phyloP scores from a whole-genome alignment of 768 basidiomycete species.

The Suillus clintonianus region DNA sequence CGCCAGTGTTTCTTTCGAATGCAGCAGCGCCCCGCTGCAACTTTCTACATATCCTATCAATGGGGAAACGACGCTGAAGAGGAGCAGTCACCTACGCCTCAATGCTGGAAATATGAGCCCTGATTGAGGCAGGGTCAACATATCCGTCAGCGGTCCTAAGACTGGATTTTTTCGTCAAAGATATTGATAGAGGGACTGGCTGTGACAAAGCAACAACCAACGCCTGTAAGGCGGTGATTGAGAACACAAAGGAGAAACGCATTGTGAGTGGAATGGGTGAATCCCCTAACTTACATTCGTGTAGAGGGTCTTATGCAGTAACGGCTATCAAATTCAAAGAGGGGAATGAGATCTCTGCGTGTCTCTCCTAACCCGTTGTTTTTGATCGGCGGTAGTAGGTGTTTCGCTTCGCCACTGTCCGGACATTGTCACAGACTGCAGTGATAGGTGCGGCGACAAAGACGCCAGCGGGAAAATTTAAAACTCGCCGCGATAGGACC shows the following conservation, averaged over 20 bases:
- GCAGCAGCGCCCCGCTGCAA: constrained; percentile 13
- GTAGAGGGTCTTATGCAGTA: too few species aligned
- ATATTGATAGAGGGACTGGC: constrained; percentile 14
- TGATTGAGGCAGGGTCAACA: constrained; percentile 14
- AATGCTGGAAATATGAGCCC: constrained; percentile 16
- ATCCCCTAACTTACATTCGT: too few species aligned
- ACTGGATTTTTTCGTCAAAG: constrained; percentile 16
- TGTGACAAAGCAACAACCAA: constrained; percentile 17
- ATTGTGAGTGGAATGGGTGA: constrained; percentile 2
- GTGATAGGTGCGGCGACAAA: too few species aligned
- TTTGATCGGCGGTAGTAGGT: too few species aligned
- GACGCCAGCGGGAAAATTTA: too few species aligned
- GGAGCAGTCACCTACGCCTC: constrained; percentile 7
- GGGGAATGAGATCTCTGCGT: too few species aligned
- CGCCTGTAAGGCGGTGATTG: constrained; percentile 12
- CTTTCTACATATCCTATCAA: constrained; percentile 19
- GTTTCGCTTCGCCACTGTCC: too few species aligned
- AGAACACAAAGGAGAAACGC: constrained; percentile 6
- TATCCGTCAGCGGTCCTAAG: constrained; percentile 10
- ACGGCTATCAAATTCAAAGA: too few species aligned
- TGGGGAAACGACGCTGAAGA: background rate
- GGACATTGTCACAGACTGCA: too few species aligned
- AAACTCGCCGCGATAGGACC: too few species aligned
- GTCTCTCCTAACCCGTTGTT: too few species aligned
- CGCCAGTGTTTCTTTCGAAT: constrained; percentile 7